These are phyloP conservation scores for Bocquillonia castaneifolia DNA, from an alignment of 441 rosid genomes.

Conservation along the genomic window DNA sequence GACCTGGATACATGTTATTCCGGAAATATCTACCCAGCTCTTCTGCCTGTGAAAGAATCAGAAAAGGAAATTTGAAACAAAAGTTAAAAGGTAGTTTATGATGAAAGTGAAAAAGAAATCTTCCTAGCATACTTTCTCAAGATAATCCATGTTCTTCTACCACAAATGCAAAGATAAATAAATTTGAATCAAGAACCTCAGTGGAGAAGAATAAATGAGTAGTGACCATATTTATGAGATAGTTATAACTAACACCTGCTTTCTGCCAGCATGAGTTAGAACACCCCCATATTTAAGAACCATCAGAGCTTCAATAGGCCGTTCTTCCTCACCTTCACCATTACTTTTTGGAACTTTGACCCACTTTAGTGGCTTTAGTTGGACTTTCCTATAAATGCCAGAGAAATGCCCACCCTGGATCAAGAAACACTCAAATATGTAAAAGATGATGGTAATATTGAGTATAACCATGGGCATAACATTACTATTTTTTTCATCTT, in stretches of 20 bases:
- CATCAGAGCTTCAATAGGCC: constrained; percentile 96
- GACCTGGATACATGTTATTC: constrained; percentile 99
- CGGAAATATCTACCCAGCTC: constrained; percentile 96
- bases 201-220: neutral
- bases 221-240: neutral
- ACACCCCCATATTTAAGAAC: constrained; percentile 99
- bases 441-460: neutral
- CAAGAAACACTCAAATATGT: constrained; percentile 20
- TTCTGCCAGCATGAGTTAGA: constrained; percentile 99
- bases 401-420: constrained; percentile 98
- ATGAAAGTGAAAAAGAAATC: neutral
- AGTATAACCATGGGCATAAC: neutral
- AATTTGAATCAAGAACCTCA: neutral
- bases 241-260: constrained; percentile 61
- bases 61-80: constrained; percentile 17
- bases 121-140: neutral
- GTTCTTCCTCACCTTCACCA: constrained; percentile 95
- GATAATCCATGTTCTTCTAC: neutral
- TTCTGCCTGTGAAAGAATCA: constrained; percentile 72
- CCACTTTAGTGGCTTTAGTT: constrained; percentile 96
- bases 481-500: neutral
- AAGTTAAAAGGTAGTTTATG: neutral
- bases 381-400: constrained; percentile 99
- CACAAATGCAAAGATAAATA: constrained; percentile 1
- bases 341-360: constrained; percentile 60